These are phyloP conservation scores for Vitis cinerea DNA, from an alignment of 164 flowering plant species.

Conservation along the genomic window DNA sequence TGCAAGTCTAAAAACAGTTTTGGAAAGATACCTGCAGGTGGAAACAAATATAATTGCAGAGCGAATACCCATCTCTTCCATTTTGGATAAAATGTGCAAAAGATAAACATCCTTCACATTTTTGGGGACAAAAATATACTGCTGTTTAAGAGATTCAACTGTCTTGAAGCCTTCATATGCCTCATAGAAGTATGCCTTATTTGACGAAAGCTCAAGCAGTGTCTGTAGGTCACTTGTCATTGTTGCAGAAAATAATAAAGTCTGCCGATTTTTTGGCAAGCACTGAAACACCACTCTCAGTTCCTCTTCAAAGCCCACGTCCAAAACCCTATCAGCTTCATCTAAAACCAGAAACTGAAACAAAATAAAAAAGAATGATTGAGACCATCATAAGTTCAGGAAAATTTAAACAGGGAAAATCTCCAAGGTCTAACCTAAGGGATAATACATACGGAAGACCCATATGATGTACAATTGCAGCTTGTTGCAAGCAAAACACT, in stretches of 20 bases:
- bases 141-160: conserved; percentile 87
- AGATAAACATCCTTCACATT: conserved; percentile 85
- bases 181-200: conserved; percentile 82
- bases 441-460: no score
- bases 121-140: conserved; percentile 62
- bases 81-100: conserved; percentile 61
- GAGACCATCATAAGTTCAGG: no score
- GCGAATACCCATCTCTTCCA: conserved; percentile 75
- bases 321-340: conserved; percentile 96
- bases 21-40: conserved; percentile 66
- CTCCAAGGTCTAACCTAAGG: no score
- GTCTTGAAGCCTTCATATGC: conserved; percentile 89
- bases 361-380: conserved; percentile 3
- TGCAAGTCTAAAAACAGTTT: background rate
- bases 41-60: conserved; percentile 87
- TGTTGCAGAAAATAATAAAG: conserved; percentile 90
- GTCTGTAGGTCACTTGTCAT: conserved; percentile 73
- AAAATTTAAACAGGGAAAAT: no score
- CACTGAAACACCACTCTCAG: conserved; percentile 68
- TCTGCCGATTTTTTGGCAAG: conserved; percentile 83
- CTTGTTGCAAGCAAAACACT: no score
- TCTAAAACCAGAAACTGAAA: conserved; percentile 89
- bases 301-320: conserved; percentile 88
- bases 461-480: no score
- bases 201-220: conserved; percentile 75